Base-by-base conservation (phyloP, 2,329 filamentous ascomycete species). In the Periconia digitata region DNA sequence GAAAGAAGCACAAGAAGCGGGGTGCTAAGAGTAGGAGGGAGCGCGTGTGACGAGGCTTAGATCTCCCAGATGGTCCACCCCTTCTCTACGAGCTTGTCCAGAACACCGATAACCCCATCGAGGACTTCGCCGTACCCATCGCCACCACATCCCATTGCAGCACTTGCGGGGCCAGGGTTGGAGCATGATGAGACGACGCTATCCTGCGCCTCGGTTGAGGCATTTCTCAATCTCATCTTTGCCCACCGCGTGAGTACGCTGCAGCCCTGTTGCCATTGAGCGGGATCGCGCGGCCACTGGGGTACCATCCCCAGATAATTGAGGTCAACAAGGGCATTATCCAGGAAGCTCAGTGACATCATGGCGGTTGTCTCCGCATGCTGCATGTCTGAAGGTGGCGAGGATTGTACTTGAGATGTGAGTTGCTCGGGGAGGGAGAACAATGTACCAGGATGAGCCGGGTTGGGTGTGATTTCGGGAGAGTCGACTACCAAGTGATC, bases 41-140 rank as follows among this genome's bases (percentile, higher is more conserved):
- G n/a, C n/a, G n/a, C n/a, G 27, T 15, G 10, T 5, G 27, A 12
- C 10, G 10, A 27, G 43, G 34, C 21, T 23, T 23, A 70, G 16
- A 69, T 50, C 29, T 51, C 56, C 65, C 63, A 69, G 2, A 50
- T 55, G n/a, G 58, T 55, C 67, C 68, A 71, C 1, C 59, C 60
- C 8, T 55, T 50, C 7, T 49, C 43, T 40, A 70, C 50, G 15
- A 69, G 58, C 22, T 62, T 62, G 40, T 68, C 65, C n/a, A 71
- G 42, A 6, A 60, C 60, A 0, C 55, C 47, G 3, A 65, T 53
- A 16, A 65, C 56, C 5, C 60, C 58, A 22, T 67, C 59, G 15
- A 69, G 49, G 5, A 70, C 53, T 43, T 70, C 67, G 2, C 67
- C 68, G 12, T 59, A 55, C 2, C 59, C 45, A 16, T 63, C 59